Percentiles rank a stretch among this genome's conserved stretches.
phyloP scores from a whole-genome alignment of 1,139 yeast genomes.

The Meyerozyma athensensis region DNA sequence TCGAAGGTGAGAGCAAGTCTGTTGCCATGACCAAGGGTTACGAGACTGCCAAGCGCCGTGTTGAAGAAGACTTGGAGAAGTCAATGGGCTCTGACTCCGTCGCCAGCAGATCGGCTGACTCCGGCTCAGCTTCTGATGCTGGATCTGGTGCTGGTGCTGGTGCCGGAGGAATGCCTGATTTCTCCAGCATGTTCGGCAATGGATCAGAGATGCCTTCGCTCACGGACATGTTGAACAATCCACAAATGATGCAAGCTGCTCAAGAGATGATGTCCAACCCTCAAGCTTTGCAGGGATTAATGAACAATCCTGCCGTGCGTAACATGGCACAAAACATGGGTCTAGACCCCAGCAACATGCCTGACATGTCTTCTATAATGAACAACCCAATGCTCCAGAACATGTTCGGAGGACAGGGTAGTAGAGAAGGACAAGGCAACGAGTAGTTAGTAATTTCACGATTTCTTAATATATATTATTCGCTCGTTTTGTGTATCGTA shows the following conservation, averaged over 20 bases:
- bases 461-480: background rate
- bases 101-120: conserved; percentile 4
- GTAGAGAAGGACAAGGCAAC: background rate
- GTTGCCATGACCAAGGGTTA: conserved; percentile 92
- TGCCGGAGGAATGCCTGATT: conserved; percentile 70
- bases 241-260: conserved; percentile 89
- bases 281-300: conserved; percentile 64
- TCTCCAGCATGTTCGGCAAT: conserved; percentile 55
- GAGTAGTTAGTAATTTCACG: background rate
- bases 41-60: conserved; percentile 86
- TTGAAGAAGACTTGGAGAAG: conserved; percentile 63
- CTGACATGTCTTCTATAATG: conserved; percentile 67
- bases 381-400: conserved; percentile 74
- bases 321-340: conserved; percentile 74
- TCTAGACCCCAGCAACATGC: conserved; percentile 49
- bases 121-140: conserved; percentile 19
- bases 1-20: conserved; percentile 80
- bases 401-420: conserved; percentile 22
- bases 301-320: conserved; percentile 76
- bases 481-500: too few relatives aligned
- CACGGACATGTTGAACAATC: conserved; percentile 73
- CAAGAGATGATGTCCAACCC: conserved; percentile 92
- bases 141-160: conserved; percentile 46
- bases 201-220: conserved; percentile 56
- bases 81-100: conserved; percentile 18